Conservation (phyloP, 345 rosid species). For the Luvunga scandens region DNA sequence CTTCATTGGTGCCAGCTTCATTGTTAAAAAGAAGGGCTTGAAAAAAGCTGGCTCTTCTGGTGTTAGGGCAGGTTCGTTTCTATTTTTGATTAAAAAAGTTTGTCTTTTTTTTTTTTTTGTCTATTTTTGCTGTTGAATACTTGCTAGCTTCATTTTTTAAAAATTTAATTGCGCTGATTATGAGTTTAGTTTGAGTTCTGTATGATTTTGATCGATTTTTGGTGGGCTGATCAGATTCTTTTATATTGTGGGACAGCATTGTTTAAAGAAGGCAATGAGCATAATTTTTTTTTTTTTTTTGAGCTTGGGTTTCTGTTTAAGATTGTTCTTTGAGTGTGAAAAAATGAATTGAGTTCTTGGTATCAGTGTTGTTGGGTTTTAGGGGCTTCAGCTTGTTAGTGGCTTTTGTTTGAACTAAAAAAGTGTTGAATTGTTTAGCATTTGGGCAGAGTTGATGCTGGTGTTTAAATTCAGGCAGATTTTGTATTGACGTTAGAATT, state of each 20-base stretch:
- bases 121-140: neutral
- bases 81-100: neutral
- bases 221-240: neutral
- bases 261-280: neutral
- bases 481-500: neutral
- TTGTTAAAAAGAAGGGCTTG: slow-evolving; percentile 85
- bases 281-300: neutral
- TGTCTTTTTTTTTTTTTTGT: neutral
- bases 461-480: neutral
- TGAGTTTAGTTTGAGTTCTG: neutral
- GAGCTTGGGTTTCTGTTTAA: neutral
- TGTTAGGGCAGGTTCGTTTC: slow-evolving; percentile 61
- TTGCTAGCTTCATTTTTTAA: neutral
- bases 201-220: neutral
- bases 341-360: neutral
- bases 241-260: neutral
- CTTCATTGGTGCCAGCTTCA: slow-evolving; percentile 88
- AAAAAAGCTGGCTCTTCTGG: slow-evolving; percentile 73
- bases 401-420: neutral
- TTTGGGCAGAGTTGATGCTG: neutral
- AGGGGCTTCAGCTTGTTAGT: neutral
- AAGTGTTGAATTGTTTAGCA: neutral
- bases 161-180: neutral
- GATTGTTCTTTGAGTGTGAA: neutral
- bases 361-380: neutral